Evolutionary conservation across 352 stramenopile genomes (phyloP), one percentile per base, ranked within the genome.

Genomic region (Phytophthora fragariaefolia): DNA sequence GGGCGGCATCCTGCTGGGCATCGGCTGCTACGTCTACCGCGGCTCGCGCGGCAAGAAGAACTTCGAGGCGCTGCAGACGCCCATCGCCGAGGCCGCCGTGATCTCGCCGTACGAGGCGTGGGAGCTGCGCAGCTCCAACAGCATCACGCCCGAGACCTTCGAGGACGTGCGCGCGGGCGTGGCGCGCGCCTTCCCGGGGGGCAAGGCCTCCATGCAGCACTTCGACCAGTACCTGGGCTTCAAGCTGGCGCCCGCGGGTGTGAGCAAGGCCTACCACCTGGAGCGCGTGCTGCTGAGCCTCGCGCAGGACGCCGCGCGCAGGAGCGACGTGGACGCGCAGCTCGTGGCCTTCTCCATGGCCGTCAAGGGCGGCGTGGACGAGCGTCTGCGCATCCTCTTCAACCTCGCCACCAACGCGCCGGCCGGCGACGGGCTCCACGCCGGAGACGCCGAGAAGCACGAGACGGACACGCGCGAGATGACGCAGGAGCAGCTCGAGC

Each of bases 91-190:
- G 53, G 57, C 61, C 2, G 82, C 87, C 42, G 79, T 91, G 27
- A 93, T 95, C 61, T 93, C 87, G 23, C 87, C 87, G 28, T 95
- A 93, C 66, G 87, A 95, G 64, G 87, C 87, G 38, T 95, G 83
- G 81, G 87, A 95, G 63, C 71, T 95, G 63, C 85, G 87, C 38
- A 91, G 80, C 63, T 81, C 73, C 32, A 95, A 95, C 67, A 75
- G 83, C 51, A 89, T 95, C 67, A 92, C 81, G 87, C 73, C 79
- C 27, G 73, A 82, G 49, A 79, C 58, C 27, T 94, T 81, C 55
- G 76, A 87, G 45, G 60, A 69, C 4, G 66, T 94, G 48, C 69
- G 80, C 7, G 69, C 77, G 13, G 80, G 79, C 10, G 74, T 88
- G 32, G 59, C 66, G 32, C 71, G 70, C 20, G 82, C 82, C 26